A percentile compares a stretch with the other conserved stretches of the same genome.
phyloP scores from a whole-genome alignment of 352 stramenopile species.

The Phytophthora foliorum region DNA sequence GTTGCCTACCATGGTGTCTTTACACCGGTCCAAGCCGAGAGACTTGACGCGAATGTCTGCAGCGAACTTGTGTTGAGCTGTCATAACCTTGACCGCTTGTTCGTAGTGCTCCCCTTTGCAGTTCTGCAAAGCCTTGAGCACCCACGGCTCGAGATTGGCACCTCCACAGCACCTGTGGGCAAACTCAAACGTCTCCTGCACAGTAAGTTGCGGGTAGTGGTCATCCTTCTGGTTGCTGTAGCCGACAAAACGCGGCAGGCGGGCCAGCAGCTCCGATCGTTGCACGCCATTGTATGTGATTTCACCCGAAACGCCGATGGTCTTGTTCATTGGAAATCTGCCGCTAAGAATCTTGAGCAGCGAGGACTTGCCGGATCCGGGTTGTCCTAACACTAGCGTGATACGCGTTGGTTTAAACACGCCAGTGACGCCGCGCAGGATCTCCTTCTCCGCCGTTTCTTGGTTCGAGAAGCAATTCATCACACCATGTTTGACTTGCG shows the following conservation, averaged over 20 bases:
- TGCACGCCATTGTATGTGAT: conserved; percentile 58
- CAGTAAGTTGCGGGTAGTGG: conserved; percentile 91
- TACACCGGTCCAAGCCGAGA: conserved; percentile 59
- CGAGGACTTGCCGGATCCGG: conserved; percentile 53
- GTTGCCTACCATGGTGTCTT: conserved; percentile 72
- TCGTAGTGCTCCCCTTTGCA: conserved; percentile 49
- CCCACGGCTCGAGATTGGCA: conserved; percentile 53
- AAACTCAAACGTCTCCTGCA: conserved; percentile 95
- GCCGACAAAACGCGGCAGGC: conserved; percentile 44
- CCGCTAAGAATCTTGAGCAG: conserved; percentile 51
- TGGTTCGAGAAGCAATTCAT: conserved; percentile 32
- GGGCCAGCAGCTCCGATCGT: conserved; percentile 29
- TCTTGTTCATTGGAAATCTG: conserved; percentile 54
- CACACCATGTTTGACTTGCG: conserved; percentile 36
- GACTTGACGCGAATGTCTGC: conserved; percentile 46
- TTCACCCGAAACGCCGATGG: conserved; percentile 45
- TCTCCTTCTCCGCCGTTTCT: conserved; percentile 48
- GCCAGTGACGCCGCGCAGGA: conserved; percentile 43
- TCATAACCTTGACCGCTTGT: conserved; percentile 41
- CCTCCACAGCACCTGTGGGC: conserved; percentile 79
- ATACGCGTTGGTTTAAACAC: conserved; percentile 49
- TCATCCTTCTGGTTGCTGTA: conserved; percentile 81
- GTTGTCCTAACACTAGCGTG: conserved; percentile 53
- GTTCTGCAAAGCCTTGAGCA: conserved; percentile 47
- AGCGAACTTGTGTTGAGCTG: conserved; percentile 46